Base-by-base conservation (phyloP, 495 filamentous ascomycete genomes). In the Lophiostoma macrostomum region DNA sequence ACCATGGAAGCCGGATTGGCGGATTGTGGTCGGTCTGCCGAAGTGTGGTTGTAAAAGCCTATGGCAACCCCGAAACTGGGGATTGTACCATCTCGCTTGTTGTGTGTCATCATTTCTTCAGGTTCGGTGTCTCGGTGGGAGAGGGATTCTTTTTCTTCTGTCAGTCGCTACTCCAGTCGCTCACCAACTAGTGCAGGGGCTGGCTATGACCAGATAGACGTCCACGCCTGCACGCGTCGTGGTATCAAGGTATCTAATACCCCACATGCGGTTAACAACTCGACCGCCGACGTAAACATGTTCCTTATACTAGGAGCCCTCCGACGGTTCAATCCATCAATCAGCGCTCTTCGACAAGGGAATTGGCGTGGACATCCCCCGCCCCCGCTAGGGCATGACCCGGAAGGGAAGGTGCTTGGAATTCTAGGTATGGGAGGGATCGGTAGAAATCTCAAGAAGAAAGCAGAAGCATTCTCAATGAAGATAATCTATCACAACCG, bases 151-250 rank as follows among this genome's bases (percentile, higher is more conserved):
- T 12, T n/a, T n/a, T 16, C 29, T 37, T 27, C 27, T 12, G 20
- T 43, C 19, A 34, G 25, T 10, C 28, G 4, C 19, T 36, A 13
- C 44, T 27, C 18, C 5, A 51, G 16, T 24, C 3, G 19, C 53
- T 57, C 23, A 57, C 53, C 4, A 24, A 7, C 13, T 23, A 23
- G 48, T 14, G 13, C 25, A 66, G 82, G 89, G 28, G 88, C 88
- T 24, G 88, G 88, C 2, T 93, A 93, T 65, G 88, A 93, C 59
- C 87, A 89, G 50, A 79, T 93, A 24, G 85, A 91, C 59, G 74
- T 89, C 22, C 59, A 77, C 5, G 82, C 79, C n/a, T 90, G 86
- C 67, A 76, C 83, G 12, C 69, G 74, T 25, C 73, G 77, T 13
- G 63, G 25, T 67, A 79, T 95, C 50, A 75, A 71, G 16, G 84